Percentiles rank a stretch among this genome's conserved stretches.
phyloP scores from a whole-genome alignment of 441 rosid genomes.

The Gossypium aridum region DNA sequence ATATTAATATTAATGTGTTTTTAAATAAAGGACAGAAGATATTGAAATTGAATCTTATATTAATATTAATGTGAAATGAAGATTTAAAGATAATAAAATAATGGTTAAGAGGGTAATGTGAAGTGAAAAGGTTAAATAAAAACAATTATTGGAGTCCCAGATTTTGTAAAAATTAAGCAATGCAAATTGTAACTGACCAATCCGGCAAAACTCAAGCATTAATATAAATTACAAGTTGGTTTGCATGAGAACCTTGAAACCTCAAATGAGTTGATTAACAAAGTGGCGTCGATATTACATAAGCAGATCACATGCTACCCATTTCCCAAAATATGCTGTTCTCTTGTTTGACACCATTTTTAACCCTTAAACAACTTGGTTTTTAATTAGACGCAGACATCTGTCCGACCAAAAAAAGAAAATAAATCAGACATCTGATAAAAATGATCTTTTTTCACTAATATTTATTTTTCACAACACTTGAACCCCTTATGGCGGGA shows the following conservation, averaged over 20 bases:
- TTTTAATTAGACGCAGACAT: not conserved
- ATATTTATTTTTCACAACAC: not conserved
- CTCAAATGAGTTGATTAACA: not conserved
- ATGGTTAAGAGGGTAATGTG: too few relatives aligned
- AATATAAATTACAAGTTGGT: not conserved
- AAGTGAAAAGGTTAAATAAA: too few relatives aligned
- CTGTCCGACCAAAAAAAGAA: not conserved
- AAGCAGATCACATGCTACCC: conserved; percentile 10
- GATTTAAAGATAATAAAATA: too few relatives aligned
- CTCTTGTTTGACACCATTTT: conserved; percentile 12
- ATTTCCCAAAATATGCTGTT: conserved; percentile 8
- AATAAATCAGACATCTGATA: not conserved
- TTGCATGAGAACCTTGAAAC: not conserved
- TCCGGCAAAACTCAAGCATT: not conserved
- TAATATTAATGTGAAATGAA: too few relatives aligned
- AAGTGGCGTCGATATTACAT: not conserved
- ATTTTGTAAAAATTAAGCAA: not conserved
- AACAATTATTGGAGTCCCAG: not conserved
- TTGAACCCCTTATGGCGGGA: not conserved
- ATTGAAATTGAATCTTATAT: too few relatives aligned
- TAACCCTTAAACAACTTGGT: not conserved
- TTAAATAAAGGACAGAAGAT: too few relatives aligned
- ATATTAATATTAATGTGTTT: too few relatives aligned
- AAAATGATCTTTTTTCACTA: not conserved
- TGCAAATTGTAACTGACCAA: not conserved